Evolutionary conservation across 345 rosid species (phyloP), one percentile per base, ranked within the genome.

Genomic region (Populus ilicifolia): DNA sequence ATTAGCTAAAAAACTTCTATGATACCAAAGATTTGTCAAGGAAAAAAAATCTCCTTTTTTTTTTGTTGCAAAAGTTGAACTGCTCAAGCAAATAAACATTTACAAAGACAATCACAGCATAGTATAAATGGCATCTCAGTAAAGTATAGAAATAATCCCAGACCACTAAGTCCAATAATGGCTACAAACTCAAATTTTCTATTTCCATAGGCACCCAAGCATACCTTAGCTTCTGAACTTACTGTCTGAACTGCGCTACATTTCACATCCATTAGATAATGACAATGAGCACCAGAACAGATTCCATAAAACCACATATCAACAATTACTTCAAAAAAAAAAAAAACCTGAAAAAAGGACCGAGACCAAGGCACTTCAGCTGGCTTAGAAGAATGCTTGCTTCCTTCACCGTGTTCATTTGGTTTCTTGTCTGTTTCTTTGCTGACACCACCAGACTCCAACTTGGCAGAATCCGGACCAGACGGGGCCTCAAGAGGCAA

Each of bases 271-370:
- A 50, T 18, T 50, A 18, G n/a, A 50, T 33, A 30, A 65, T 65
- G 68, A 65, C 8, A 25, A 25, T 8, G 38, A 27, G 17, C 35
- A 14, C 44, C 6, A 69, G 13, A 41, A 13, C 30, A 69, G 12
- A n/a, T 44, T 70, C 14, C 21, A 46, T 6, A 50, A 50, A 50
- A 50, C 8, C 59, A 50, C 38, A 29, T 25, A 30, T 27, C 6
- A 50, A 20, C 27, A 70, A 38, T 20, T 59, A 67, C 9, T 25
- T 30, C 61, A 70, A 79, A 61, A 67, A 44, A 23, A 23, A 62
- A 36, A 82, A 80, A 80, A 39, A 93, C 98, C 98, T 96, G 97
- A 85, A 86, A 85, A 79, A 78, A 86, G 56, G 96, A 82, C 76
- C 81, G 78, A 66, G 98, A 87, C 43, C 89, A 88, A 39, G 88